Evolutionary conservation across 2,329 filamentous ascomycete species (phyloP).

Genomic region (Sporothrix phasma): DNA sequence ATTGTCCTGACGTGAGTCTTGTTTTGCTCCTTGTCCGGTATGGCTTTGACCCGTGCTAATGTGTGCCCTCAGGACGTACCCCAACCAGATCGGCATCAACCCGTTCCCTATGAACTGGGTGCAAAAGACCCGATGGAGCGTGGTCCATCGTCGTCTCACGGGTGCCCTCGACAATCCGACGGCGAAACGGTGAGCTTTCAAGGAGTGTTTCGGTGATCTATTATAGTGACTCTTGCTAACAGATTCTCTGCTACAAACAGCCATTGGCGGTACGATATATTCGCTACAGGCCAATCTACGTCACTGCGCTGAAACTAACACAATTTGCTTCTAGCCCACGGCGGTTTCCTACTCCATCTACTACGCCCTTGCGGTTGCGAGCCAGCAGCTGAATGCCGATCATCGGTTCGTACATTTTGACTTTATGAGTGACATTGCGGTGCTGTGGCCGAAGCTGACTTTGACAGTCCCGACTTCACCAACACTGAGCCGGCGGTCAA

Average conservation of each 20-base stretch:
- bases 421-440: not conserved
- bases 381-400: constrained; percentile 74
- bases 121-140: constrained; percentile 61
- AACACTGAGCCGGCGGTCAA: constrained; percentile 84
- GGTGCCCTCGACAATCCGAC: constrained; percentile 62
- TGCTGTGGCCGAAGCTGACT: not conserved
- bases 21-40: not conserved
- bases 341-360: constrained; percentile 95
- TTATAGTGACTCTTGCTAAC: constrained; percentile 16
- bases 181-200: constrained; percentile 58
- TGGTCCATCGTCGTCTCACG: constrained; percentile 81
- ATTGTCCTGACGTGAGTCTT: constrained; percentile 44
- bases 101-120: constrained; percentile 83
- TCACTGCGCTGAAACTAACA: constrained; percentile 23
- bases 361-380: constrained; percentile 84
- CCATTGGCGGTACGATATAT: constrained; percentile 18
- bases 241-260: not conserved
- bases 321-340: constrained; percentile 30
- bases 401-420: constrained; percentile 39
- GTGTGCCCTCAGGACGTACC: constrained; percentile 55
- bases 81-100: constrained; percentile 86
- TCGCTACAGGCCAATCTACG: constrained; percentile 1
- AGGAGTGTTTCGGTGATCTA: constrained; percentile 14
- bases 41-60: not conserved
- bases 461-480: constrained; percentile 45